Conservation (phyloP, 805 yeast genomes). For the Candida adriatica region DNA sequence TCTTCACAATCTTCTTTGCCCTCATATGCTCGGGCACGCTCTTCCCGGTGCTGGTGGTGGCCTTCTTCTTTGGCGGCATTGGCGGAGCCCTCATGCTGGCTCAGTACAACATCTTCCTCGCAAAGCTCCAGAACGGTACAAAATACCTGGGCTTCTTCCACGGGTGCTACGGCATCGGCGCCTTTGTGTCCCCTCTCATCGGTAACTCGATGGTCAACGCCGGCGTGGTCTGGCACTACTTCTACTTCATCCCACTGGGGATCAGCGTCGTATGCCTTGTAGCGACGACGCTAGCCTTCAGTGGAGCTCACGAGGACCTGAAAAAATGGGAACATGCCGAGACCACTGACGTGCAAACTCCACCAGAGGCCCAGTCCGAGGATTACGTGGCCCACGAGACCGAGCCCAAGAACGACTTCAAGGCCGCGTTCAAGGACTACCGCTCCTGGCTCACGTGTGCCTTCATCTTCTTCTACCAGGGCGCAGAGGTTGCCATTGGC, state of each 20-base stretch:
- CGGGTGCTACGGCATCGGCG: constrained; percentile 61
- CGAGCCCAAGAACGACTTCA: constrained; percentile 12
- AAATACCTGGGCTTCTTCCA: constrained; percentile 48
- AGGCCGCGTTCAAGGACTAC: constrained; percentile 32
- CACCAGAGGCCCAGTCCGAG: constrained; percentile 1
- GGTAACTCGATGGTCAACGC: constrained; percentile 46
- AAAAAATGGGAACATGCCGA: constrained; percentile 15
- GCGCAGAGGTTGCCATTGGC: constrained; percentile 55
- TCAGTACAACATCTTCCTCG: constrained; percentile 45
- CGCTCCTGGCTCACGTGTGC: constrained; percentile 47
- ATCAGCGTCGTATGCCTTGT: constrained; percentile 28
- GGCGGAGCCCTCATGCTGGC: constrained; percentile 46
- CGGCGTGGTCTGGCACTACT: constrained; percentile 50
- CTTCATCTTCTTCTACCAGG: constrained; percentile 54
- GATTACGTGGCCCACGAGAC: not conserved
- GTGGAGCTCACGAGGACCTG: constrained; percentile 37
- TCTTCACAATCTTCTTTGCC: constrained; percentile 35
- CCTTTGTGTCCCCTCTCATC: constrained; percentile 51
- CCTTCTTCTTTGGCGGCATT: constrained; percentile 50
- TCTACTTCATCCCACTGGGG: constrained; percentile 47
- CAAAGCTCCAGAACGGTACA: constrained; percentile 36
- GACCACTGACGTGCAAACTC: constrained; percentile 5
- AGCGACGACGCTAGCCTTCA: constrained; percentile 35
- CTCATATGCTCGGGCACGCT: constrained; percentile 41
- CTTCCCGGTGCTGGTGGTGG: constrained; percentile 42